Evolutionary conservation across 176 grass and related monocot species (phyloP).

Genomic region (Carex littledalei): DNA sequence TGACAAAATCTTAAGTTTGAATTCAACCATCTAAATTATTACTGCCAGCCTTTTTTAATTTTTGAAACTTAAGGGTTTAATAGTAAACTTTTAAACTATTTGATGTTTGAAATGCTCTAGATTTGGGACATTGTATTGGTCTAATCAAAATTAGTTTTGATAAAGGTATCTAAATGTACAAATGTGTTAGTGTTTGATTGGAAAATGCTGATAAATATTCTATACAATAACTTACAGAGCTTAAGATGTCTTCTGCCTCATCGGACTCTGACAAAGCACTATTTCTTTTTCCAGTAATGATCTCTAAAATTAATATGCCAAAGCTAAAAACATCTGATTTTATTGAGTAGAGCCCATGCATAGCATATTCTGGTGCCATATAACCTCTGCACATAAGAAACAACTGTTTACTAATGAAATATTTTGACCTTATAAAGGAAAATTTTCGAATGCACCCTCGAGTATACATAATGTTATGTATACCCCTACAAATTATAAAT

Average conservation of each 20-base stretch:
- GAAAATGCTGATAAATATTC: not conserved
- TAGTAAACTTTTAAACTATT: not conserved
- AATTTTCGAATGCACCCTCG: not conserved
- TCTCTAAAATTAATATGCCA: constrained; percentile 60
- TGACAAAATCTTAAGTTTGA: not conserved
- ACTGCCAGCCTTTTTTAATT: not conserved
- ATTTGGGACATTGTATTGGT: not conserved
- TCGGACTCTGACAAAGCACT: constrained; percentile 14
- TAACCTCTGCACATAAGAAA: constrained; percentile 23
- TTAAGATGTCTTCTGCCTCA: constrained; percentile 41
- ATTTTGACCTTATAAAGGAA: not conserved
- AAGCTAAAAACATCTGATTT: constrained; percentile 66
- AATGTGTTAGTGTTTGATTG: not conserved
- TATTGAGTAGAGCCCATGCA: constrained; percentile 50
- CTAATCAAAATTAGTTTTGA: not conserved
- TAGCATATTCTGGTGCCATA: constrained; percentile 45
- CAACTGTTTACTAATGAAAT: not conserved
- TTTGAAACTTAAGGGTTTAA: not conserved
- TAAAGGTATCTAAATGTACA: not conserved
- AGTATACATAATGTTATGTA: not conserved
- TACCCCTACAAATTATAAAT: not conserved
- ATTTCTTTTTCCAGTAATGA: constrained; percentile 50
- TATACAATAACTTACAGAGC: constrained; percentile 27
- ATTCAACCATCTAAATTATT: not conserved
- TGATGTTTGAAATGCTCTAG: not conserved